Conservation (phyloP, 106 monocot genomes). For the Posidonia australis region DNA sequence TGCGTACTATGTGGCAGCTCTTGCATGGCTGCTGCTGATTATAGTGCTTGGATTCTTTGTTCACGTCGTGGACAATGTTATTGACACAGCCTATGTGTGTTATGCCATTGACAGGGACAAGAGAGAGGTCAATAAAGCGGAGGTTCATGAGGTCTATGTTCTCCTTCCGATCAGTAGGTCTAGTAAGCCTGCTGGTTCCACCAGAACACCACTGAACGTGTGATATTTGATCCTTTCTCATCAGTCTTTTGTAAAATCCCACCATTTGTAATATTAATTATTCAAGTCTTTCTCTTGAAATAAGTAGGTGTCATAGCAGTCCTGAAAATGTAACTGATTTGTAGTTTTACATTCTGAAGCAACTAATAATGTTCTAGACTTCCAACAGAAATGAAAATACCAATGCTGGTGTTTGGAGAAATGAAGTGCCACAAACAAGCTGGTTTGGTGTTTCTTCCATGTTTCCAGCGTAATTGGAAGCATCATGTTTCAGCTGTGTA, state of each 20-base stretch:
- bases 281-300: too few relatives aligned
- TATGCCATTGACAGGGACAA: constrained; percentile 90
- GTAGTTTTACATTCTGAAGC: too few relatives aligned
- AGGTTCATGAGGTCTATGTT: constrained; percentile 69
- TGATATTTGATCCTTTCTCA: constrained; percentile 13
- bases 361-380: too few relatives aligned
- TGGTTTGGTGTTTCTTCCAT: too few relatives aligned
- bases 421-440: too few relatives aligned
- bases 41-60: constrained; percentile 57
- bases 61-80: constrained; percentile 75
- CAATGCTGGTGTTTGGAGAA: too few relatives aligned
- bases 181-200: constrained; percentile 22
- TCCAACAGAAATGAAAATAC: too few relatives aligned
- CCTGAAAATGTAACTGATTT: too few relatives aligned
- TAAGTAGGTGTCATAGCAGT: too few relatives aligned
- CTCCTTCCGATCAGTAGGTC: constrained; percentile 58
- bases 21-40: constrained; percentile 63
- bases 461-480: too few relatives aligned
- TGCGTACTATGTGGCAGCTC: constrained; percentile 41
- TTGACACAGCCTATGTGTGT: constrained; percentile 79
- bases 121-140: constrained; percentile 66
- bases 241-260: background rate
- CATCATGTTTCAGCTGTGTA: too few relatives aligned
- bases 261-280: too few relatives aligned
- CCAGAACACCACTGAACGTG: constrained; percentile 29